Base-by-base conservation (phyloP, 2,329 filamentous ascomycete genomes). In the Cladosporium sp. region DNA sequence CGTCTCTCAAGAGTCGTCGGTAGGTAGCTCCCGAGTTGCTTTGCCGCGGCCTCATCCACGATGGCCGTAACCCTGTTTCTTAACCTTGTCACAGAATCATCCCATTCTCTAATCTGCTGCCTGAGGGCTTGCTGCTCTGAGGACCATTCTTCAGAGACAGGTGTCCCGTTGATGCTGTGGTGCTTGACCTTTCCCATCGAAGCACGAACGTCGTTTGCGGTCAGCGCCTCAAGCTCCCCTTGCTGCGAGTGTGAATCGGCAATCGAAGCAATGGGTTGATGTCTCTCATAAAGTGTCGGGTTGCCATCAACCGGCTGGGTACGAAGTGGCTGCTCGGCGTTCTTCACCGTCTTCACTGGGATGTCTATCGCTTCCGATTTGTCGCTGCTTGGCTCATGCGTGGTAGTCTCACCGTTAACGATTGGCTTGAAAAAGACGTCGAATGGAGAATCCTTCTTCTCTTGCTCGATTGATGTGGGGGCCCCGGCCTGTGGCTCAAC, bases 151-250 rank as follows among this genome's bases (percentile, higher is more conserved):
- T 43, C 37, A 13, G 46, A n/a, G 11, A 49, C 31, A 6, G 14
- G 31, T 43, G 19, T 32, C 34, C 34, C 40, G 2, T 33, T 11
- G 18, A 16, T 3, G 11, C 13, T 11, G 13, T n/a, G 22, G 46
- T 16, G 28, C 42, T 28, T 50, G 16, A 28, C n/a, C 48, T 66
- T 66, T n/a, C 69, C 68, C 66, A 75, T 73, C 13, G 66, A 65
- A 31, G 73, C 71, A 22, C 73, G 68, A n/a, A 75, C 67, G 18
- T 70, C 64, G 10, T 64, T 65, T 4, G 72, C 70, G 44, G 66
- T 74, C 28, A 76, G 59, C 6, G 67, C 61, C 44, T 76, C 72
- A 14, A 74, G 59, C 49, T 74, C 70, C 16, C 16, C 13, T 2
- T 18, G n/a, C 7, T 46, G 19, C 19, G 22, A 35, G 9, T 35